These are phyloP conservation scores for Gracilaria gracilis DNA, from an alignment of 23 red algal genomes.

Conservation along the genomic window DNA sequence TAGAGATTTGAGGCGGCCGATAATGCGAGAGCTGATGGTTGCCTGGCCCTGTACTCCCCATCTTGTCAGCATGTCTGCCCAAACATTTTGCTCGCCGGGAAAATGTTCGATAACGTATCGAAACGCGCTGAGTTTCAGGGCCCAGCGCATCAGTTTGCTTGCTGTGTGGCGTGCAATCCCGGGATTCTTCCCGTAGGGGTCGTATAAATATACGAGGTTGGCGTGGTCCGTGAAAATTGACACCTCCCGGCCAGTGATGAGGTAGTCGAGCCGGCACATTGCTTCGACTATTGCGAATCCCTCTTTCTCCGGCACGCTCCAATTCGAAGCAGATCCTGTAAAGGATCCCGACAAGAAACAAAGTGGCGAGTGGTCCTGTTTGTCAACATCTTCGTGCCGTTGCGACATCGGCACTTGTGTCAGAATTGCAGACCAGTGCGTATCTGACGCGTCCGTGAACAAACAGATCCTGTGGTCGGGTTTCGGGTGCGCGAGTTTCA, in stretches of 20 bases:
- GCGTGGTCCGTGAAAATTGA: slow-evolving; percentile 31
- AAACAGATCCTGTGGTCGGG: slow-evolving; percentile 4
- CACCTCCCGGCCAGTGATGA: not conserved
- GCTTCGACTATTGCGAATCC: slow-evolving; percentile 37
- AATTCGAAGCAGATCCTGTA: slow-evolving; percentile 11
- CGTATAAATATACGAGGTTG: slow-evolving; percentile 20
- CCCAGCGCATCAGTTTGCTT: slow-evolving; percentile 28
- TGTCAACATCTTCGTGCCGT: not conserved
- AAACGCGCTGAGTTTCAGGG: not conserved
- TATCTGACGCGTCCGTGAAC: slow-evolving; percentile 50
- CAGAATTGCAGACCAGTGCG: slow-evolving; percentile 27
- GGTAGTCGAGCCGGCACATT: slow-evolving; percentile 29
- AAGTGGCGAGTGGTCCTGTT: slow-evolving; percentile 25
- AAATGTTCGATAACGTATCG: slow-evolving; percentile 27
- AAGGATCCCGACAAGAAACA: slow-evolving; percentile 52
- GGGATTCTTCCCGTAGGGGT: not conserved
- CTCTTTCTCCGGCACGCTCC: slow-evolving; percentile 33
- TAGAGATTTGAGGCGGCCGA: not conserved
- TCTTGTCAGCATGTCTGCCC: slow-evolving; percentile 50
- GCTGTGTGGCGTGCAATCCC: slow-evolving; percentile 7
- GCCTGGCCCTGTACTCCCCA: not conserved
- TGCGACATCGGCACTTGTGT: slow-evolving; percentile 22
- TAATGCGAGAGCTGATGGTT: not conserved
- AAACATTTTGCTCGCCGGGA: slow-evolving; percentile 28
- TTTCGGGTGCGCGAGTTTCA: slow-evolving; percentile 23